These are phyloP conservation scores for Aureobasidium sp. DNA, from an alignment of 2,329 filamentous ascomycete species.

Conservation along the genomic window DNA sequence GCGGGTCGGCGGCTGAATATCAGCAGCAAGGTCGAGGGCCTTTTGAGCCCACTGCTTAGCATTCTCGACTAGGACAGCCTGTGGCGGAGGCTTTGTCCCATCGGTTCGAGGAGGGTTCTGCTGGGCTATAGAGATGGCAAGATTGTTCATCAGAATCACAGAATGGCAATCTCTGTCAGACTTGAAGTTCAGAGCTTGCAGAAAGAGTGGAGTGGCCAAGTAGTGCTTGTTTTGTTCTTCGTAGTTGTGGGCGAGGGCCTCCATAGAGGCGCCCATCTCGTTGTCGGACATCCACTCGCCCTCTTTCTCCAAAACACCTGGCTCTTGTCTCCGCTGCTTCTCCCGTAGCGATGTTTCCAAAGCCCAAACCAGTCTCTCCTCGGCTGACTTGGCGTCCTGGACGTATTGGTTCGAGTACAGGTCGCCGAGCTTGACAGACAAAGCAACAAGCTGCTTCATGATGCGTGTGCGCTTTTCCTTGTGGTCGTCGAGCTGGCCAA, in stretches of 20 bases:
- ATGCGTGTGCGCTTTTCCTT: constrained; percentile 50
- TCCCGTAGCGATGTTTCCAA: constrained; percentile 75
- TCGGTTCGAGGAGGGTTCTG: constrained; percentile 39
- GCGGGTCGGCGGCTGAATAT: constrained; percentile 57
- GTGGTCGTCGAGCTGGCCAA: constrained; percentile 33
- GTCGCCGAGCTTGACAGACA: constrained; percentile 76
- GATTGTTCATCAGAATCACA: constrained; percentile 79
- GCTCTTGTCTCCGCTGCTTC: constrained; percentile 53
- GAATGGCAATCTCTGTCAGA: constrained; percentile 62
- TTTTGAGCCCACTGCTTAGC: constrained; percentile 73
- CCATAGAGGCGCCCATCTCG: constrained; percentile 55
- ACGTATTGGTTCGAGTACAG: constrained; percentile 73
- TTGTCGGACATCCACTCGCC: constrained; percentile 62
- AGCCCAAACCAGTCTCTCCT: constrained; percentile 68
- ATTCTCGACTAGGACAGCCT: constrained; percentile 56
- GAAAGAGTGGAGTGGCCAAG: constrained; percentile 74
- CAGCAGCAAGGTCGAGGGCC: constrained; percentile 58
- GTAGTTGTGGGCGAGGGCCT: constrained; percentile 69
- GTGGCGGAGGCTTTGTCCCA: constrained; percentile 22
- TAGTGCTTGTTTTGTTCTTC: constrained; percentile 66
- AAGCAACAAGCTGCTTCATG: constrained; percentile 63
- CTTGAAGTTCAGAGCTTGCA: constrained; percentile 70
- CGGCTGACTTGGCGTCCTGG: constrained; percentile 63
- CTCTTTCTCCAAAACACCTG: constrained; percentile 58
- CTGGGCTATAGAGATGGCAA: constrained; percentile 65